Evolutionary conservation across 176 grass and related monocot genomes (phyloP), one percentile per base, ranked within the genome.

Genomic region (Ensete glaucum): DNA sequence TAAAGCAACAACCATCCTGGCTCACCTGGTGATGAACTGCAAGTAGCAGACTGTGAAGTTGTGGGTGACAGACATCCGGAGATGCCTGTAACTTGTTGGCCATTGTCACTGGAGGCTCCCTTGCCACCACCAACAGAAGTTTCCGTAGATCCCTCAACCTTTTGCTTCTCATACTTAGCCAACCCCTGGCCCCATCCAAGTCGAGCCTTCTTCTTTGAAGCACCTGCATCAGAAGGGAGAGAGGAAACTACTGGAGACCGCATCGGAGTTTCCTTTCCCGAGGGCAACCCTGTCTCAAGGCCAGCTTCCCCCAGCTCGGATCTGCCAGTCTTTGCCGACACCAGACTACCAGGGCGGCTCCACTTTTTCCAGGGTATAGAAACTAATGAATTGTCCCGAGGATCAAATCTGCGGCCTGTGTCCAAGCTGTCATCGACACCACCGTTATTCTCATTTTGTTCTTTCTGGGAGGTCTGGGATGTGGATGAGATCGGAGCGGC

Each of bases 141-240:
- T 15, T 74, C 52, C 9, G 13, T 16, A 27, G 72, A 29, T 56
- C 81, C 85, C 68, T 88, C 82, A 3, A 89, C 86, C 84, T 98
- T 93, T 63, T 85, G 94, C 80, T 91, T 98, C 84, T 98, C 94
- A 80, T 98, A 93, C 43, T 93, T 98, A 29, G 94, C 94, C 79
- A 98, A 80, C 64, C 94, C 94, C 81, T 98, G 94, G 13, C 94
- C 94, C 94, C 94, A 98, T 57, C 94, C 94, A 67, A 98, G 88
- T 55, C 94, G 85, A 0, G 94, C 77, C 75, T 91, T 98, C 89
- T 96, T 98, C 73, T 82, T 83, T 25, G 78, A 85, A 1, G 81
- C 74, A 71, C 87, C 90, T 8, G 92, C 93, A 13, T 93, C 82
- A 2, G 80, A 54, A 57, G 62, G 77, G 9, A 81, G 82, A 64